phyloP scores from a whole-genome alignment of 768 basidiomycete species.

The Mycena capillaripes region DNA sequence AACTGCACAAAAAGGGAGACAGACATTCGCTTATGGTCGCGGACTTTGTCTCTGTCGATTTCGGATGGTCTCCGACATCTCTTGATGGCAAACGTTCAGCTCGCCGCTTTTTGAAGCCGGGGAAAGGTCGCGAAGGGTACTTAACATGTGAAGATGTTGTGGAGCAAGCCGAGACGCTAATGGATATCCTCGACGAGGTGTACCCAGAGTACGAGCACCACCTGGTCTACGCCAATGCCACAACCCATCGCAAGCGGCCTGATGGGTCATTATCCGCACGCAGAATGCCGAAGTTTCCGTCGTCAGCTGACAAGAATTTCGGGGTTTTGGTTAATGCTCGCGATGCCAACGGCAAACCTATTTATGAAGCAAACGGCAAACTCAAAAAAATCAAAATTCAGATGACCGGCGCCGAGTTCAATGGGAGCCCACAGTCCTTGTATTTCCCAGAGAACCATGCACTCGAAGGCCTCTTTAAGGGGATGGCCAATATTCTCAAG shows the following conservation, averaged over 20 bases:
- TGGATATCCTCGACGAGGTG: constrained; percentile 3
- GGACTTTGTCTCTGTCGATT: constrained; percentile 11
- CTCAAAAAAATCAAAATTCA: neutral
- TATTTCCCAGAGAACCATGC: neutral
- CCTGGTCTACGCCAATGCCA: constrained; percentile 5
- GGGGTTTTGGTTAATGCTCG: neutral
- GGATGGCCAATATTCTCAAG: constrained; percentile 1
- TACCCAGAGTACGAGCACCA: neutral
- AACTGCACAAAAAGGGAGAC: neutral
- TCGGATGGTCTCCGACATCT: neutral
- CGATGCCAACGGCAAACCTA: neutral
- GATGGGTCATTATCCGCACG: constrained; percentile 2
- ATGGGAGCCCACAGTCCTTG: neutral
- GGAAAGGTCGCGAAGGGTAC: constrained; percentile 2
- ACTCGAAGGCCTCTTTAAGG: neutral
- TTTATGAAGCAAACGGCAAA: neutral
- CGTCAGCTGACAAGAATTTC: neutral
- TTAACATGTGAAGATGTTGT: neutral
- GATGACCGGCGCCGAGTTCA: neutral
- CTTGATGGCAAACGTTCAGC: neutral
- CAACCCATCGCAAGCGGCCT: neutral
- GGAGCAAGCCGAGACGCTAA: neutral
- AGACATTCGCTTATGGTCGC: constrained; percentile 7
- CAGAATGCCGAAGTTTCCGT: neutral
- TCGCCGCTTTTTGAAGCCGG: constrained; percentile 1